Conservation (phyloP, 2,329 filamentous ascomycete species). For the Stromatinia cepivora region DNA sequence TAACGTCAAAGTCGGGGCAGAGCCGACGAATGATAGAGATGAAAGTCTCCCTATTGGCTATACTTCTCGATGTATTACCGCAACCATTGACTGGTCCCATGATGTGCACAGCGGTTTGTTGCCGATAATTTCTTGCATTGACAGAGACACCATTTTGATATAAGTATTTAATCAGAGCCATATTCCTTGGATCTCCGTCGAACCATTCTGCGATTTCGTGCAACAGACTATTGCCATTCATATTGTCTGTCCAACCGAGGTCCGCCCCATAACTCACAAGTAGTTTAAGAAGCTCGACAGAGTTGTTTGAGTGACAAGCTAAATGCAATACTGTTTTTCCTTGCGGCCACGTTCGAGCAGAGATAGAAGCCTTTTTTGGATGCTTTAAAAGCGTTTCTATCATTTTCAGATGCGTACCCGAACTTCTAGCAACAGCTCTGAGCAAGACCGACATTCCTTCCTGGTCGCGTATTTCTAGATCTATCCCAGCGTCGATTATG, state of each 20-base stretch:
- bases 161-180: neutral
- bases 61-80: neutral
- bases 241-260: slow-evolving; percentile 15
- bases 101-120: slow-evolving; percentile 23
- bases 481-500: slow-evolving; percentile 2
- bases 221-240: slow-evolving; percentile 22
- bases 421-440: neutral
- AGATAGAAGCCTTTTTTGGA: neutral
- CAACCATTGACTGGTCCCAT: neutral
- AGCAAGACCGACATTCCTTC: slow-evolving; percentile 1
- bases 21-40: slow-evolving; percentile 11
- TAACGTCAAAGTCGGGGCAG: neutral
- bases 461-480: neutral
- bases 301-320: neutral
- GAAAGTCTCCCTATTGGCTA: neutral
- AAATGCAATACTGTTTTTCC: slow-evolving; percentile 24
- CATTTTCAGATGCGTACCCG: neutral
- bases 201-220: slow-evolving; percentile 11
- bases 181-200: neutral
- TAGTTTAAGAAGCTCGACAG: slow-evolving; percentile 12
- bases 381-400: slow-evolving; percentile 3
- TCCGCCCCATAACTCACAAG: slow-evolving; percentile 24
- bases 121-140: slow-evolving; percentile 7
- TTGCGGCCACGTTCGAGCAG: neutral
- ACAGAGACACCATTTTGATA: neutral